Evolutionary conservation across 2,329 filamentous ascomycete species (phyloP), one percentile per base, ranked within the genome.

Genomic region (Beauveria asiatica): DNA sequence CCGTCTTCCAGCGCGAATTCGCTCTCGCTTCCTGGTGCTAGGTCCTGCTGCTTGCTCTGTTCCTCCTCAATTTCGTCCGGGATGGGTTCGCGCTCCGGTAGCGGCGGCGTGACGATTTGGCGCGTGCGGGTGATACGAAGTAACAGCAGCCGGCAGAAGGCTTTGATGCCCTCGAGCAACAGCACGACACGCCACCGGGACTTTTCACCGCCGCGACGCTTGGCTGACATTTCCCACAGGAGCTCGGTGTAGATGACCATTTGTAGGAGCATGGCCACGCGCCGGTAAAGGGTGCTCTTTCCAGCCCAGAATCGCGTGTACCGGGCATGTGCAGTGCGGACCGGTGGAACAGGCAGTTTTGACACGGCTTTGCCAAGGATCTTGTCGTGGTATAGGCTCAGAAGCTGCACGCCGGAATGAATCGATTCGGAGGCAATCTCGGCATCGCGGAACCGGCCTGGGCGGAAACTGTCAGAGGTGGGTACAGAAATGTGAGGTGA

Each of bases 161-260:
- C 92, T 74, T 97, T 97, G 69, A 94, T 78, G 1, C 84, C 81
- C 75, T 99, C 94, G 23, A 99, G 78, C 3, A 95, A 70, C 11
- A 97, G 86, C 6, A 97, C 85, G 0, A 95, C 85, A 56, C 90
- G 86, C 94, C 94, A 99, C 33, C 92, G 84, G 27, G 87, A 75
- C 68, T 83, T 85, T 72, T 95, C 83, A 49, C 88, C 92, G 19
- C 90, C 89, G 63, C 86, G 86, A 53, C 93, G 83, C 74, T 96
- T 95, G 30, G 92, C 92, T 30, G 89, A 84, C 94, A 99, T 99
- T 73, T 99, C 94, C 83, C 93, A 94, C n/a, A 99, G 77, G 33
- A 99, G 79, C 75, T 99, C 91, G 0, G 92, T 96, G 70, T 97
- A 97, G 66, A 94, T 89, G 27, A 97, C 89, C 75, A 96, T 88